Conservation (phyloP, 768 basidiomycete genomes). For the Sistotremastrum suecicum region DNA sequence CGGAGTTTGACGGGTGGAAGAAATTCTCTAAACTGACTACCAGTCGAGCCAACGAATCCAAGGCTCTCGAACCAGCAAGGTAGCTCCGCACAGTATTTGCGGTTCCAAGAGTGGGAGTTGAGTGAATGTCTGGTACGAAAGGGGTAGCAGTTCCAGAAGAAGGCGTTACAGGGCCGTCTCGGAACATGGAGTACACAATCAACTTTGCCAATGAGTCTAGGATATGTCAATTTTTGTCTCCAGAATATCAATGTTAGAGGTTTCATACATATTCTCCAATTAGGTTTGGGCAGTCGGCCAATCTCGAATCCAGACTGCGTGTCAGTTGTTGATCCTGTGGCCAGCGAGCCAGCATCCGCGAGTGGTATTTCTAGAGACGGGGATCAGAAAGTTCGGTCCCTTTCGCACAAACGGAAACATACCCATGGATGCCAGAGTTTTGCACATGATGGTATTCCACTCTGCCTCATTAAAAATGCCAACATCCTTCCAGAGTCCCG, state of each 20-base stretch:
- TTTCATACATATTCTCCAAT: conserved; percentile 57
- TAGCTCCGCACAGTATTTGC: conserved; percentile 36
- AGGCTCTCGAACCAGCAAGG: conserved; percentile 70
- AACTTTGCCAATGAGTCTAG: conserved; percentile 69
- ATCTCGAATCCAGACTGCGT: conserved; percentile 61
- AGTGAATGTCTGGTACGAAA: conserved; percentile 44
- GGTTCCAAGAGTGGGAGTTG: conserved; percentile 25
- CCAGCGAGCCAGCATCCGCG: conserved; percentile 59
- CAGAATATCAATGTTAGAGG: conserved; percentile 1
- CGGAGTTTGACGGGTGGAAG: conserved; percentile 84
- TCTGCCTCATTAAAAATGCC: conserved; percentile 76
- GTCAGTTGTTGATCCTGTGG: conserved; percentile 66
- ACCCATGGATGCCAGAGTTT: conserved; percentile 77
- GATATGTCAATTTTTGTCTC: conserved; percentile 6
- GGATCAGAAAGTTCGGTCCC: conserved; percentile 1
- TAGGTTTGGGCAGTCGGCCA: conserved; percentile 52
- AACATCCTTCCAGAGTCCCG: conserved; percentile 38
- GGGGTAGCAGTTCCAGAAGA: conserved; percentile 60
- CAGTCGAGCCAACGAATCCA: conserved; percentile 75
- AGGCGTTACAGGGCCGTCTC: conserved; percentile 41
- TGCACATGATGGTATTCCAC: conserved; percentile 80
- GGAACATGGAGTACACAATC: conserved; percentile 51
- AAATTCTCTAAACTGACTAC: conserved; percentile 82
- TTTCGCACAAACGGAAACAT: conserved; percentile 13
- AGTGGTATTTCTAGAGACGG: conserved; percentile 45